phyloP scores from a whole-genome alignment of 2,329 filamentous ascomycete species.

The Plenodomus lindquistii region DNA sequence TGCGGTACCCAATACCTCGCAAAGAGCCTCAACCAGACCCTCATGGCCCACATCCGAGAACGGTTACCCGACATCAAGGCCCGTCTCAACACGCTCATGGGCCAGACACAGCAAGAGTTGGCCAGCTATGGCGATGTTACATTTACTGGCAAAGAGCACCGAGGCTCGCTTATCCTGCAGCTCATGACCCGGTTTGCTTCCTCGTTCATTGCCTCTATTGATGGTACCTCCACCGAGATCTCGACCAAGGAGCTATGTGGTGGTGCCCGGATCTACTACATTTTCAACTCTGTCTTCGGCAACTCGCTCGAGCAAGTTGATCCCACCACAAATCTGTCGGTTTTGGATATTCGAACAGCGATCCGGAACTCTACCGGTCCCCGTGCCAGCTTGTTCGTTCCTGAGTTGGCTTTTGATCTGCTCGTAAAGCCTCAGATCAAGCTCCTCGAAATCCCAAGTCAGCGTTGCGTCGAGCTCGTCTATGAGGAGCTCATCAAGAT shows the following conservation, averaged over 20 bases:
- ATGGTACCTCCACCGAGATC: conserved; percentile 97
- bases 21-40: conserved; percentile 89
- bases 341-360: conserved; percentile 92
- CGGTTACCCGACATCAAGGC: conserved; percentile 97
- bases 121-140: conserved; percentile 98
- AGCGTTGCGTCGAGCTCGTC: conserved; percentile 95
- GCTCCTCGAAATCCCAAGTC: conserved; percentile 88
- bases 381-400: conserved; percentile 92
- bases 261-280: conserved; percentile 95
- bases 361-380: conserved; percentile 98
- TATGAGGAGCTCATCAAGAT: conserved; percentile 99
- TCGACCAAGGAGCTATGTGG: conserved; percentile 97
- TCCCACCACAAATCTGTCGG: conserved; percentile 91
- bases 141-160: conserved; percentile 95
- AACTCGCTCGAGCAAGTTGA: conserved; percentile 96
- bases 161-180: conserved; percentile 91
- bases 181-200: conserved; percentile 98
- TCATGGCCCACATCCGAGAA: conserved; percentile 96
- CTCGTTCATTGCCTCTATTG: conserved; percentile 97
- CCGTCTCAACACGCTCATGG: conserved; percentile 95
- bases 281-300: conserved; percentile 98
- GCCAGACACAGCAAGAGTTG: conserved; percentile 98
- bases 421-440: conserved; percentile 99
- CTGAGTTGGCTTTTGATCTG: conserved; percentile 95
- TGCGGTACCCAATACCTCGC: conserved; percentile 94